Base-by-base conservation (phyloP, 495 filamentous ascomycete genomes). In the Penicillium fimorum region DNA sequence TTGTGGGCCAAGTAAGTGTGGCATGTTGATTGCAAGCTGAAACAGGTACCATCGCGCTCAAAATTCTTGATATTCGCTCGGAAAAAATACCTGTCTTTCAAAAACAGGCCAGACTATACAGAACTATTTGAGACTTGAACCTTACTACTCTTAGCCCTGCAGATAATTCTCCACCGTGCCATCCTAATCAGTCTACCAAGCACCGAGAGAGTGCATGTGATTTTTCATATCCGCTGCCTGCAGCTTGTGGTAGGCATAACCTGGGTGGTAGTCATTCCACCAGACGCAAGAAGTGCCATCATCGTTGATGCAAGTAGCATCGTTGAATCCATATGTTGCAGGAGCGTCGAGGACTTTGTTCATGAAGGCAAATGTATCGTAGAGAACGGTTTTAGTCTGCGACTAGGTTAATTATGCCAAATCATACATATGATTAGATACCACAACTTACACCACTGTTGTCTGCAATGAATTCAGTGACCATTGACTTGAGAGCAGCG, bases 281-380 rank as follows among this genome's bases (percentile, higher is more conserved):
- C 74, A 76, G 2, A 77, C 32, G 60, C 71, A 76, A 4, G 46
- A 56, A 3, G 42, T 51, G 4, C 74, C 71, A 57, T 75, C 67
- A 18, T 58, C 60, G 51, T 71, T 60, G 22, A 72, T 67, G 44
- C 73, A 75, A 0, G 58, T 70, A 9, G 57, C 59, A 56, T 73
- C 60, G 10, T 53, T 59, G 33, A 63, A 73, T 22, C 71, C 70
- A 44, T 71, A 84, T 17, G 63, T 53, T 13, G 56, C 50, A 2
- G 84, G 84, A 20, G 80, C 63, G 55, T 86, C 76, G 18, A 87
- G 55, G n/a, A 87, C 70, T 12, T 62, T 61, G 0, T 75, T 79
- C 71, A 87, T 77, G 55, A 75, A 73, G 13, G 53, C 49, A 53
- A 62, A 72, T 0, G 67, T 55, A 54, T 76, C 68, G 47, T 76